Percentiles rank a stretch among this genome's conserved stretches.
These are phyloP conservation scores for Arachnopeziza araneosa DNA, from an alignment of 2,329 filamentous ascomycete species.

Conservation along the genomic window DNA sequence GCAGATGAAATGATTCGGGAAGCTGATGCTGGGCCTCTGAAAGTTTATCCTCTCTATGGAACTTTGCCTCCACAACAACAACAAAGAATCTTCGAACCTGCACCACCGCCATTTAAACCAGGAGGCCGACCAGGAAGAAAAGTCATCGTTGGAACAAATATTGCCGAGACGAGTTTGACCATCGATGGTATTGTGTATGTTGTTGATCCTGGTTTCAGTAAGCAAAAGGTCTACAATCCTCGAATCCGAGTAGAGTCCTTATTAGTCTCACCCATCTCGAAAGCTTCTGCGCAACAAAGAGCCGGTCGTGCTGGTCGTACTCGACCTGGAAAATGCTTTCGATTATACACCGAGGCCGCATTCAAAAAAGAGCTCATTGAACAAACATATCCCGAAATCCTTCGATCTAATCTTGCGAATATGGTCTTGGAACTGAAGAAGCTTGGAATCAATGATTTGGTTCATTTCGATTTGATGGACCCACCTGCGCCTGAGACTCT, in stretches of 20 bases:
- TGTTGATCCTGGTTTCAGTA: slow-evolving; percentile 98
- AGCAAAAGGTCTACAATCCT: slow-evolving; percentile 99
- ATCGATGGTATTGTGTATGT: slow-evolving; percentile 99
- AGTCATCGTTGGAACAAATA: slow-evolving; percentile 92
- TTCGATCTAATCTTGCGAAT: slow-evolving; percentile 89
- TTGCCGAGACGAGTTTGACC: slow-evolving; percentile 93
- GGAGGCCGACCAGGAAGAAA: slow-evolving; percentile 89
- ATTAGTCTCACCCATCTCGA: slow-evolving; percentile 95
- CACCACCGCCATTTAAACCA: slow-evolving; percentile 64
- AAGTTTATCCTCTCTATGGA: slow-evolving; percentile 90
- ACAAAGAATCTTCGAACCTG: slow-evolving; percentile 89
- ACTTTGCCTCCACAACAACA: slow-evolving; percentile 88
- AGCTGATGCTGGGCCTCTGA: slow-evolving; percentile 83
- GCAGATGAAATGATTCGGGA: slow-evolving; percentile 88
- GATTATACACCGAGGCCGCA: slow-evolving; percentile 87
- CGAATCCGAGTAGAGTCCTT: slow-evolving; percentile 94
- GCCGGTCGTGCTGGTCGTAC: slow-evolving; percentile 99
- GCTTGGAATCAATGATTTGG: slow-evolving; percentile 87
- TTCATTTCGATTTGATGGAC: slow-evolving; percentile 99
- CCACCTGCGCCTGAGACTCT: slow-evolving; percentile 95
- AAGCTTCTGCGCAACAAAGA: slow-evolving; percentile 92
- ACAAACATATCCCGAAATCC: slow-evolving; percentile 92
- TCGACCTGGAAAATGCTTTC: slow-evolving; percentile 95
- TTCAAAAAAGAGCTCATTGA: slow-evolving; percentile 99
- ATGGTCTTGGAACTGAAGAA: slow-evolving; percentile 97